Conservation (phyloP, 768 basidiomycete genomes). For the Rhizopogon salebrosus region DNA sequence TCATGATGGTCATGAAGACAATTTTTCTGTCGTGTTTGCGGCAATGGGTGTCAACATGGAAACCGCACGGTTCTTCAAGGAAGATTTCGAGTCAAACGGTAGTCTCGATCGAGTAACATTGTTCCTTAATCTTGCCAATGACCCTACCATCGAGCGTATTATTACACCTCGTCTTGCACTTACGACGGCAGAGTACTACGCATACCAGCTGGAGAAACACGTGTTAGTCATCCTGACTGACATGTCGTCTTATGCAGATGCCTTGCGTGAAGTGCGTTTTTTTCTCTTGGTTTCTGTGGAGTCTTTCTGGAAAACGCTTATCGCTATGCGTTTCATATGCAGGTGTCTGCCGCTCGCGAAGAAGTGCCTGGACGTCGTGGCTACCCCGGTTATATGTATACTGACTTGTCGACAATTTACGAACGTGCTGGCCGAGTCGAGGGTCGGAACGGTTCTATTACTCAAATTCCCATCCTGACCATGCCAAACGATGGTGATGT, state of each 20-base stretch:
- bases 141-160: conserved; percentile 99
- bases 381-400: conserved; percentile 98
- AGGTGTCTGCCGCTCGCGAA: conserved; percentile 95
- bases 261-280: conserved; percentile 77
- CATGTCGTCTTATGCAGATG: conserved; percentile 98
- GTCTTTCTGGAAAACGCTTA: not conserved
- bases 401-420: conserved; percentile 98
- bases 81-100: conserved; percentile 99
- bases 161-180: conserved; percentile 97
- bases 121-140: conserved; percentile 98
- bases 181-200: conserved; percentile 98
- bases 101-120: conserved; percentile 95
- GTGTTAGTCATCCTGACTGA: conserved; percentile 98
- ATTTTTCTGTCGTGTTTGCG: conserved; percentile 99
- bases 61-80: conserved; percentile 98
- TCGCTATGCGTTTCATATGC: not conserved
- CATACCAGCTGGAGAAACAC: conserved; percentile 99
- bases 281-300: conserved; percentile 9
- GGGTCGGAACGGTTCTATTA: conserved; percentile 98
- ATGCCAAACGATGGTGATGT: conserved; percentile 98
- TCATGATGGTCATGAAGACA: conserved; percentile 98
- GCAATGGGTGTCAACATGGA: conserved; percentile 99
- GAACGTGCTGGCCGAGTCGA: conserved; percentile 98
- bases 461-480: conserved; percentile 98
- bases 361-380: conserved; percentile 99